These are phyloP conservation scores for Closterium sp. DNA, from an alignment of 139 green algal species.

Conservation along the genomic window DNA sequence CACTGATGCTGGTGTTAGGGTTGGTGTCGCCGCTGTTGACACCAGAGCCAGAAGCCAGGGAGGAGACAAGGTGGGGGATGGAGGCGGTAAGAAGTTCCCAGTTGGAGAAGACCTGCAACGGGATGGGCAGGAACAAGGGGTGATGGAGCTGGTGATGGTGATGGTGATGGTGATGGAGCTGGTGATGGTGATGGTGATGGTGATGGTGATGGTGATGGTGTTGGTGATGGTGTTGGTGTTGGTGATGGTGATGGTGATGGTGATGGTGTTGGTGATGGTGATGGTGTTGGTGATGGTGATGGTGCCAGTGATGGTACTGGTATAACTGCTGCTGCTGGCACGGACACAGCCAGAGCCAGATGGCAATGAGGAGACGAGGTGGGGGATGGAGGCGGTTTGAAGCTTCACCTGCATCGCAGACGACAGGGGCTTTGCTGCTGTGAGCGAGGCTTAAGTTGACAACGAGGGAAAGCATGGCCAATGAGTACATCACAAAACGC, in stretches of 20 bases:
- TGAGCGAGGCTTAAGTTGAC: not conserved
- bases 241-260: too few species aligned
- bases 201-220: too few species aligned
- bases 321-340: too few species aligned
- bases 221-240: too few species aligned
- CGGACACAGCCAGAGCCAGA: not conserved
- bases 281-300: too few species aligned
- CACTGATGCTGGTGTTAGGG: not conserved
- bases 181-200: too few species aligned
- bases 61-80: not conserved
- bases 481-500: not conserved
- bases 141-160: too few species aligned
- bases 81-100: conserved; percentile 15
- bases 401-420: not conserved
- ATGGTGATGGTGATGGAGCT: too few species aligned
- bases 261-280: too few species aligned
- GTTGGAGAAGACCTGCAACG: conserved; percentile 42
- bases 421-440: not conserved
- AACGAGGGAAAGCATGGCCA: not conserved
- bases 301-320: too few species aligned
- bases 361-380: not conserved
- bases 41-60: not conserved
- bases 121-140: too few species aligned
- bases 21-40: not conserved
- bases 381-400: not conserved